phyloP scores from a whole-genome alignment of 495 filamentous ascomycete species.

The Aspergillus campestris region DNA sequence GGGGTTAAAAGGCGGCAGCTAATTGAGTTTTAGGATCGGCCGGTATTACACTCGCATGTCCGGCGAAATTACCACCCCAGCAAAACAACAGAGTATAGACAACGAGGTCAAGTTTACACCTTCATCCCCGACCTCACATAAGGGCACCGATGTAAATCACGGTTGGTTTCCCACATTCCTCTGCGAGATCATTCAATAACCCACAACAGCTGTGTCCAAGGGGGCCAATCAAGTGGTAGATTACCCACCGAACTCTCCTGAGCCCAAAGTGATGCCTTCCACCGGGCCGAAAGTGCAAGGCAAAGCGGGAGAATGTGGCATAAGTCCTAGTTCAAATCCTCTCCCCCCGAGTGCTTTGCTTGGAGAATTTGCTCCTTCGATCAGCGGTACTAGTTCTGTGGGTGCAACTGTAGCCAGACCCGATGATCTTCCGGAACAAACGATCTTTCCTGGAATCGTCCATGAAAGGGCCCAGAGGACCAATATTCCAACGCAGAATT shows the following conservation, averaged over 20 bases:
- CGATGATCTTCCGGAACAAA: conserved; percentile 50
- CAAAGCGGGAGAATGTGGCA: too few relatives aligned
- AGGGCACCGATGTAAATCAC: background rate
- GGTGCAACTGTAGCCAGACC: conserved; percentile 27
- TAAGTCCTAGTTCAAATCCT: too few relatives aligned
- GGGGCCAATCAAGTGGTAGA: conserved; percentile 7
- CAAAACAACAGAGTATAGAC: too few relatives aligned
- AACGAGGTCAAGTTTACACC: too few relatives aligned
- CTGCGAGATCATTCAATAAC: background rate
- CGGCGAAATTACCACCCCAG: too few relatives aligned
- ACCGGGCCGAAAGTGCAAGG: too few relatives aligned
- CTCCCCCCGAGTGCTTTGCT: too few relatives aligned
- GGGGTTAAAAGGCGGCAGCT: background rate
- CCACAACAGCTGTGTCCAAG: background rate
- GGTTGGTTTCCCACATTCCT: background rate
- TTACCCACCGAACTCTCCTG: too few relatives aligned
- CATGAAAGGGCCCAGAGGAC: conserved; percentile 47
- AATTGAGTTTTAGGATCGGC: background rate
- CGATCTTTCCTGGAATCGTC: conserved; percentile 65
- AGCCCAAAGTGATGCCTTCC: too few relatives aligned
- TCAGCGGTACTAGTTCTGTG: conserved; percentile 10
- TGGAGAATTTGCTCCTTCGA: conserved; percentile 6
- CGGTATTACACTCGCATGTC: background rate
- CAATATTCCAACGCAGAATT: conserved; percentile 23
- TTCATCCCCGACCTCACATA: background rate